These are phyloP conservation scores for Ustilago esculenta DNA, from an alignment of 1,284 basidiomycete species.

Conservation along the genomic window DNA sequence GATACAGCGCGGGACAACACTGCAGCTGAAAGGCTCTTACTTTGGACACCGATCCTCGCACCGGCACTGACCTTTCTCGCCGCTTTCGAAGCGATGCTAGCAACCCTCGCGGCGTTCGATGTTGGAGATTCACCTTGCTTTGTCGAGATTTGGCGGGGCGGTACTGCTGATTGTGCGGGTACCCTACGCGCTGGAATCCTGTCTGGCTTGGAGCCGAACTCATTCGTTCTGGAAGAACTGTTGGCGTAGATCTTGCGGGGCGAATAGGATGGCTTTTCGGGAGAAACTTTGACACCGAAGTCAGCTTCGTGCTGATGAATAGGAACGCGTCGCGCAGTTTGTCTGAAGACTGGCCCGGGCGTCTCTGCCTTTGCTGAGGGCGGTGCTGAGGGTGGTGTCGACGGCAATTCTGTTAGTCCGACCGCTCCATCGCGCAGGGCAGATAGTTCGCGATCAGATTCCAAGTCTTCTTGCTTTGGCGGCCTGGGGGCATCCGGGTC, in stretches of 20 bases:
- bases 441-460: neutral
- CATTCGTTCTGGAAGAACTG: slow-evolving; percentile 28
- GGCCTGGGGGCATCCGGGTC: neutral
- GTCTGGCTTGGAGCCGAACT: slow-evolving; percentile 25
- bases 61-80: slow-evolving; percentile 15
- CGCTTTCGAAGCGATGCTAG: slow-evolving; percentile 35
- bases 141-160: slow-evolving; percentile 3
- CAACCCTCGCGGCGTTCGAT: neutral
- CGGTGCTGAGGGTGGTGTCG: slow-evolving; percentile 3
- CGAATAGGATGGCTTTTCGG: slow-evolving; percentile 32
- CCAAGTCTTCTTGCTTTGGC: neutral
- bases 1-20: slow-evolving; percentile 12
- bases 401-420: neutral
- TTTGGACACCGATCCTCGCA: slow-evolving; percentile 17
- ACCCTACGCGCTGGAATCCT: slow-evolving; percentile 41
- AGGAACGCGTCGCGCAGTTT: slow-evolving; percentile 43
- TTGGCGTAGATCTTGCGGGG: slow-evolving; percentile 32
- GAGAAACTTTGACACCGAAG: slow-evolving; percentile 45
- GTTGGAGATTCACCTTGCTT: slow-evolving; percentile 1
- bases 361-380: slow-evolving; percentile 15
- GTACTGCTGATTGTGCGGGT: slow-evolving; percentile 6
- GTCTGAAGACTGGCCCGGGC: slow-evolving; percentile 38
- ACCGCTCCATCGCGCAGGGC: neutral
- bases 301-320: slow-evolving; percentile 47
- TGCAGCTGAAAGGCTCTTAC: slow-evolving; percentile 14